A percentile compares a stretch with the other conserved stretches of the same genome.
Evolutionary conservation across 129 eudicot genomes (phyloP).

Genomic region (Logfia minima): DNA sequence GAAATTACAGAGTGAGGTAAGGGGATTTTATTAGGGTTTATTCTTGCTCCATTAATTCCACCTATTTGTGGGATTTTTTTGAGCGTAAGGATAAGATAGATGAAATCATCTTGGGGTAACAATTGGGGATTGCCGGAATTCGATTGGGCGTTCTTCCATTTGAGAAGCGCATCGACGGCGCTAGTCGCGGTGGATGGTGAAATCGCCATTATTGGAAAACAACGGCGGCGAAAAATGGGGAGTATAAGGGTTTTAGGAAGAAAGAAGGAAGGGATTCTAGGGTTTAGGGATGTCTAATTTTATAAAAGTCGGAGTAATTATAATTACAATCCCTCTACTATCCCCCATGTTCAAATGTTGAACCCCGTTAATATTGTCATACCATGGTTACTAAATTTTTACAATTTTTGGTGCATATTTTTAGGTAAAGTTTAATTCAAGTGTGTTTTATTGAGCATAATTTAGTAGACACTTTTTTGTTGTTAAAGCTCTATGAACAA

Average conservation of each 20-base stretch:
- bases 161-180: conserved; percentile 57
- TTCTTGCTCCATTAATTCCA: conserved; percentile 25
- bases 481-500: background rate
- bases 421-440: too few species aligned
- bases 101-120: conserved; percentile 59
- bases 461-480: too few species aligned
- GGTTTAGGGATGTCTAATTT: background rate
- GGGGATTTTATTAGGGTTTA: conserved; percentile 65
- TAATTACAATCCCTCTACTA: background rate
- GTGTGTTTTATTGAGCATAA: too few species aligned
- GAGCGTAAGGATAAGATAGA: conserved; percentile 69
- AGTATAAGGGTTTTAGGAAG: background rate
- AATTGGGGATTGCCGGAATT: conserved; percentile 42
- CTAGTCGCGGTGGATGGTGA: conserved; percentile 27
- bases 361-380: too few species aligned
- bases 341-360: background rate
- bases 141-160: conserved; percentile 54
- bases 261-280: background rate
- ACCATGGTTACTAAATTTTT: too few species aligned
- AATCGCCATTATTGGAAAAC: conserved; percentile 8
- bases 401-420: too few species aligned
- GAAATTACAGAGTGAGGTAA: conserved; percentile 57
- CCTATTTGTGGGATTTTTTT: conserved; percentile 69
- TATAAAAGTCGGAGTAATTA: background rate
- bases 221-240: background rate